Conservation (phyloP, 2,329 filamentous ascomycete genomes). For the Scedosporium dehoogii region DNA sequence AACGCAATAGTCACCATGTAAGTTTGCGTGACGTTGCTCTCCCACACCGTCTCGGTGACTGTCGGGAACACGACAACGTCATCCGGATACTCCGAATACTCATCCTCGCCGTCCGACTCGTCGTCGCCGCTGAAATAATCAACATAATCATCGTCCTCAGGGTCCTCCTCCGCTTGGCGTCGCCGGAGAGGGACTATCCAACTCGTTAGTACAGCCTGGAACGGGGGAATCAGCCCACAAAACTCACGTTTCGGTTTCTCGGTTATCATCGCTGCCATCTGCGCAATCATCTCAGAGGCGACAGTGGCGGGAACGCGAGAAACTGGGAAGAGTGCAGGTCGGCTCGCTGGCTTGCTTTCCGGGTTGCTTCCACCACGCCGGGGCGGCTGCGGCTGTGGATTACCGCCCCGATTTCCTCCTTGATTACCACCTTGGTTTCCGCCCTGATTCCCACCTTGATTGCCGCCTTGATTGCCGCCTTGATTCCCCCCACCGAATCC, state of each 20-base stretch:
- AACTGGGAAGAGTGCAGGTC: background rate
- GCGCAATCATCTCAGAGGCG: background rate
- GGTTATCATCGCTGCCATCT: background rate
- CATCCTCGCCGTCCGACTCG: background rate
- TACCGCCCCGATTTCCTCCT: background rate
- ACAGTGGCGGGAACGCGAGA: background rate
- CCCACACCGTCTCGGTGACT: slow-evolving; percentile 3
- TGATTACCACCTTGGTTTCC: background rate
- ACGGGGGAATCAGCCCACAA: too few relatives aligned
- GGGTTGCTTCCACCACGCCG: background rate
- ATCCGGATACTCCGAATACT: background rate
- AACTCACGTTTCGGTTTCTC: background rate
- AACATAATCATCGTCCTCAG: background rate
- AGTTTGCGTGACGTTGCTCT: background rate
- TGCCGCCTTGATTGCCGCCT: background rate
- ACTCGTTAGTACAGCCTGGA: background rate
- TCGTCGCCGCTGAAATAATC: background rate
- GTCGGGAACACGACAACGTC: slow-evolving; percentile 4
- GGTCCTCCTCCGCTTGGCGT: background rate
- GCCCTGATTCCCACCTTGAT: background rate
- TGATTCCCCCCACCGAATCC: background rate
- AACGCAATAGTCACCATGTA: background rate
- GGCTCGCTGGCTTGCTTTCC: background rate
- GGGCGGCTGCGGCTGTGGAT: background rate
- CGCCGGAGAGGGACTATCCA: background rate